Base-by-base conservation (phyloP, 352 stramenopile species). In the Peronospora destructor region DNA sequence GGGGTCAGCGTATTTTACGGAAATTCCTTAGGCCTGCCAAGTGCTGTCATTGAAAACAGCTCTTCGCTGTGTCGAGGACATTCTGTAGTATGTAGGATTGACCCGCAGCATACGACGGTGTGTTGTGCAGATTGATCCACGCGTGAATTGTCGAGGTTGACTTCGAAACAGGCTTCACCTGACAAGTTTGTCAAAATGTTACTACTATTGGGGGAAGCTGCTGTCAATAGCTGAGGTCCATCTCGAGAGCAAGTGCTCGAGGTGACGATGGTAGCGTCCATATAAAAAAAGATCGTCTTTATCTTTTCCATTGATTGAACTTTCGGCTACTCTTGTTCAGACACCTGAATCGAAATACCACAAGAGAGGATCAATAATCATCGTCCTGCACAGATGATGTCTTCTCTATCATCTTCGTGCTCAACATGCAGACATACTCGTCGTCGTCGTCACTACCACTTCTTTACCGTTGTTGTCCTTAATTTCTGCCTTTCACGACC, bases 41-140 rank as follows among this genome's bases (percentile, higher is more conserved):
- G 45, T 11, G 39, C 30, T 68, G 43, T 48, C 34, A 64, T 39
- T 14, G 11, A 42, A 50, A 43, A 38, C 45, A 65, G 41, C 17
- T 34, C 49, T 64, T 68, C 40, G 59, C 35, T 64, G 54, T 25
- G 54, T 58, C 25, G 6, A 23, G 41, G 38, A 13, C 41, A 16
- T 48, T 44, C 51, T 38, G 61, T 54, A 38, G 33, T 56, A 47
- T 48, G 56, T 62, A 40, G 56, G 61, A 66, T 59, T 38, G 52
- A 49, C 36, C 61, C 61, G 56, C 49, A 58, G 56, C 48, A 49
- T 49, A 61, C 54, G 39, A 65, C 56, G 52, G 45, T 61, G 51
- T 59, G 50, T 17, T 69, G 47, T 56, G 60, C 60, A 69, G n/a
- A 62, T 58, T 65, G 46, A 55, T 64, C 54, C 59, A 55, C 52